A percentile compares a stretch with the other conserved stretches of the same genome.
phyloP scores from a whole-genome alignment of 352 stramenopile genomes.

The Phytophthora multivora region DNA sequence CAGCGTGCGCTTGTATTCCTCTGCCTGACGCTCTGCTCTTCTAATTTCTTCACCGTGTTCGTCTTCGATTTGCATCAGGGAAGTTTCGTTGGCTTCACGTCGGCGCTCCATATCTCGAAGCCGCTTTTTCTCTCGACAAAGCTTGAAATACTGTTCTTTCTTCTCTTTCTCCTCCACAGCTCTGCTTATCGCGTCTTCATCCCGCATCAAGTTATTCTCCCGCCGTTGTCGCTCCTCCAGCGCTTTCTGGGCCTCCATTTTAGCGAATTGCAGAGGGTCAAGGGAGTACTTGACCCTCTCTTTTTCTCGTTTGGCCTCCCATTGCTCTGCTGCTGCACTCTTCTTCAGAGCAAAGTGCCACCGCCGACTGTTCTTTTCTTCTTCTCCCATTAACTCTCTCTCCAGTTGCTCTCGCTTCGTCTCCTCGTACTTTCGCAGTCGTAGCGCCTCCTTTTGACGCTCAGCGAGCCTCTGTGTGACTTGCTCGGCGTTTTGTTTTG shows the following conservation, averaged over 20 bases:
- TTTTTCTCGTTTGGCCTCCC: slow-evolving; percentile 55
- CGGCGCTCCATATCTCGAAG: slow-evolving; percentile 35
- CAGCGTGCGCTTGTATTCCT: slow-evolving; percentile 46
- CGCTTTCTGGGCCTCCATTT: slow-evolving; percentile 43
- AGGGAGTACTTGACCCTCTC: slow-evolving; percentile 49
- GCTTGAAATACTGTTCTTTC: slow-evolving; percentile 49
- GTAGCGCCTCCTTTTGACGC: slow-evolving; percentile 26
- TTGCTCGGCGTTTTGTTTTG: slow-evolving; percentile 9
- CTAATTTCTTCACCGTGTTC: slow-evolving; percentile 16
- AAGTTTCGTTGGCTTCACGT: slow-evolving; percentile 36
- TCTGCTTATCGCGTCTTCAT: slow-evolving; percentile 39
- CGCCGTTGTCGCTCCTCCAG: slow-evolving; percentile 57
- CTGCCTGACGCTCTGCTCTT: slow-evolving; percentile 11
- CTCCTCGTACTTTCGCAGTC: slow-evolving; percentile 43
- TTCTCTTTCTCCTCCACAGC: slow-evolving; percentile 38
- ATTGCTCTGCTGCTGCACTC: slow-evolving; percentile 35
- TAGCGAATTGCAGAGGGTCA: slow-evolving; percentile 62
- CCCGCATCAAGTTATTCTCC: slow-evolving; percentile 50
- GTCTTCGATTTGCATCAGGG: slow-evolving; percentile 59
- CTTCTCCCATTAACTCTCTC: slow-evolving; percentile 39
- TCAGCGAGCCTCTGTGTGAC: neutral
- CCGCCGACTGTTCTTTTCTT: slow-evolving; percentile 44
- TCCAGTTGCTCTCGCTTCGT: slow-evolving; percentile 40
- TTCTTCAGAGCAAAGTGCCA: slow-evolving; percentile 51
- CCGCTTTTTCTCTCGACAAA: slow-evolving; percentile 39